Evolutionary conservation across 2,329 filamentous ascomycete genomes (phyloP).

Genomic region (Hypoxylon sp.): DNA sequence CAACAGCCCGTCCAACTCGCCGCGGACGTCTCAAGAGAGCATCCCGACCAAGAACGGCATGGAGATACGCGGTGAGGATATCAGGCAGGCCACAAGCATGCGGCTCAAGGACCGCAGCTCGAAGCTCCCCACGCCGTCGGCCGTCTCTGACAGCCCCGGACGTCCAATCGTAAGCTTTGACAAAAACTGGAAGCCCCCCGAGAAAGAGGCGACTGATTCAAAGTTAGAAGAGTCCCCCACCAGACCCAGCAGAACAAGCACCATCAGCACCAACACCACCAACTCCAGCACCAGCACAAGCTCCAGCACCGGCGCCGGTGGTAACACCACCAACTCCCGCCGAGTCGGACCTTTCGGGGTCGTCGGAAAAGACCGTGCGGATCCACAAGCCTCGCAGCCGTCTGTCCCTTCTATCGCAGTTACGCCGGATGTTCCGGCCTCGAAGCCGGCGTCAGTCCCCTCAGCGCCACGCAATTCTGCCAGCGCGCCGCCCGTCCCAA

Average conservation of each 20-base stretch:
- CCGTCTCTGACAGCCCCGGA: conserved; percentile 90
- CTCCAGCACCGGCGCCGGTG: conserved; percentile 3
- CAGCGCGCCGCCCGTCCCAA: conserved; percentile 57
- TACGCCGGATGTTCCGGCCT: conserved; percentile 62
- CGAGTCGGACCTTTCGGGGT: conserved; percentile 39
- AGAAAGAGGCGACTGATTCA: conserved; percentile 79
- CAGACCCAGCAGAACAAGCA: conserved; percentile 43
- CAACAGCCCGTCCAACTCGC: conserved; percentile 66
- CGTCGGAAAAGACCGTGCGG: conserved; percentile 49
- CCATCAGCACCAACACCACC: neutral
- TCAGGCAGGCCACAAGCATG: conserved; percentile 91
- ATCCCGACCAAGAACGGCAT: conserved; percentile 80
- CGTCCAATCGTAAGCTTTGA: conserved; percentile 98
- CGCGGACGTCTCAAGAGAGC: conserved; percentile 55
- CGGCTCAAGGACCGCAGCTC: conserved; percentile 86
- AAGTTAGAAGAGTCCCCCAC: conserved; percentile 68
- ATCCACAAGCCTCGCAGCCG: conserved; percentile 52
- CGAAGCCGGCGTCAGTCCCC: conserved; percentile 51
- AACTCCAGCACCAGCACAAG: neutral
- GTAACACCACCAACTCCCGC: neutral
- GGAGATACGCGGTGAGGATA: conserved; percentile 89
- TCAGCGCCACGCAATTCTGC: conserved; percentile 53
- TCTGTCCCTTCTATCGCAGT: conserved; percentile 68
- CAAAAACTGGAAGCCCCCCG: conserved; percentile 81
- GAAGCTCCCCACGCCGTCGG: conserved; percentile 88